Evolutionary conservation across 495 filamentous ascomycete genomes (phyloP).

Genomic region (Margaritispora aquatica): DNA sequence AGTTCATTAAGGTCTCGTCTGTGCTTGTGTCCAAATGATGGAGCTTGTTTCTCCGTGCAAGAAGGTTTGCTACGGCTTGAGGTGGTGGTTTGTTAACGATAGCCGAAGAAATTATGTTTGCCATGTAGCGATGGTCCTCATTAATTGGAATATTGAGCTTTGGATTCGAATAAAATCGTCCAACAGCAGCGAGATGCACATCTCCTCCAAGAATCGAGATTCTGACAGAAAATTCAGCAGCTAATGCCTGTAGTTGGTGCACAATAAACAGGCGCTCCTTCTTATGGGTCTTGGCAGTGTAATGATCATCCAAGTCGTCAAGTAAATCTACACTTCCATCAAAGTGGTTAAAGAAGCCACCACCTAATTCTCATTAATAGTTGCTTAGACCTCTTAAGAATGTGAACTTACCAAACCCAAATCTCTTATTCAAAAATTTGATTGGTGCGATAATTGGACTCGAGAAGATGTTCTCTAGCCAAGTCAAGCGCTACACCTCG

Average conservation of each 20-base stretch:
- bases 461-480: slow-evolving; percentile 83
- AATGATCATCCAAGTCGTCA: slow-evolving; percentile 93
- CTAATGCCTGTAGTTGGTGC: slow-evolving; percentile 65
- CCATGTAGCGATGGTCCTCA: slow-evolving; percentile 66
- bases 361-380: slow-evolving; percentile 36
- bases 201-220: slow-evolving; percentile 81
- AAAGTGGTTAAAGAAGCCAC: slow-evolving; percentile 85
- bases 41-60: slow-evolving; percentile 83
- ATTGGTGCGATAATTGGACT: slow-evolving; percentile 81
- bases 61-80: slow-evolving; percentile 75
- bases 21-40: slow-evolving; percentile 82
- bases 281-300: slow-evolving; percentile 89
- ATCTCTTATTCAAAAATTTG: slow-evolving; percentile 83
- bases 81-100: slow-evolving; percentile 96
- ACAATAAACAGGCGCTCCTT: slow-evolving; percentile 72
- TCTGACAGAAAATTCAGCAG: slow-evolving; percentile 65
- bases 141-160: slow-evolving; percentile 53
- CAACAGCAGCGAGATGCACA: slow-evolving; percentile 69
- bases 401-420: slow-evolving; percentile 53
- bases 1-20: slow-evolving; percentile 79
- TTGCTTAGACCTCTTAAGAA: neutral
- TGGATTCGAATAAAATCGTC: slow-evolving; percentile 67
- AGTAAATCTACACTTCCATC: slow-evolving; percentile 86
- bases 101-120: slow-evolving; percentile 67
- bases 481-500: slow-evolving; percentile 62